These are phyloP conservation scores for Excoecaria agallocha DNA, from an alignment of 345 rosid species.

Conservation along the genomic window DNA sequence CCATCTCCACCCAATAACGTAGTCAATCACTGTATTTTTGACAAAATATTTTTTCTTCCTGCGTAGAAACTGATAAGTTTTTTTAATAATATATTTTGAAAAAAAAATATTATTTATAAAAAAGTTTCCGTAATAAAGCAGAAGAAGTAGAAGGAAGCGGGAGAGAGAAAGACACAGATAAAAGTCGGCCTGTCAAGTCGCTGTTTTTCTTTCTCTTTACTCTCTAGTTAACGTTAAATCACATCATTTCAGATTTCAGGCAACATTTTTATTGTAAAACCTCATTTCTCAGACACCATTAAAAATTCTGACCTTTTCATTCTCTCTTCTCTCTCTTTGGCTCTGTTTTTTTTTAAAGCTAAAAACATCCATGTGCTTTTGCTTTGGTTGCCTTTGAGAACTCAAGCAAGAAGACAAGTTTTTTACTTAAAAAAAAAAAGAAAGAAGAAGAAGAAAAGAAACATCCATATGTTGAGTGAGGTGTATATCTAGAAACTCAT, in stretches of 20 bases:
- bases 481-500: background rate
- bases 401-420: too few species aligned
- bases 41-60: too few species aligned
- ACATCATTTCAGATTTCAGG: conserved; percentile 42
- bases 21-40: too few species aligned
- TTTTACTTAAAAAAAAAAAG: too few species aligned
- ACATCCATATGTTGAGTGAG: background rate
- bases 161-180: conserved; percentile 8
- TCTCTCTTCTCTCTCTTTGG: background rate
- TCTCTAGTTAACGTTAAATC: conserved; percentile 54
- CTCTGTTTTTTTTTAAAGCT: conserved; percentile 22
- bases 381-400: conserved; percentile 28
- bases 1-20: too few species aligned
- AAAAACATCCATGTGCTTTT: conserved; percentile 35
- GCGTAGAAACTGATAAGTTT: too few species aligned
- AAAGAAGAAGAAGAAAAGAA: background rate
- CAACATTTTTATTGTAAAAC: too few species aligned
- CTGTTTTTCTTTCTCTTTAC: conserved; percentile 35
- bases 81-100: too few species aligned
- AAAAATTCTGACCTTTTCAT: background rate
- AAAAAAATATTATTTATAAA: too few species aligned
- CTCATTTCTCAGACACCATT: background rate
- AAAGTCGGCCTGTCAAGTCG: conserved; percentile 60
- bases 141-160: background rate
- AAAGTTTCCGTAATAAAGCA: too few species aligned